Conservation (phyloP, 176 grass and related monocot genomes). For the Zea mays region Zm-B73-REFERENCE-NAM-5.0 NC_050098.1:5374001-5374500, state of each 20-base stretch:
- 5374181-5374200: too few species aligned
- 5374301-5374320: background rate
- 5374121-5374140: slow-evolving; percentile 47
- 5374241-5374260: background rate
- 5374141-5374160: background rate
- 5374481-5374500: too few species aligned
- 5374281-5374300: background rate
- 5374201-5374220: background rate
- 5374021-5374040: background rate
- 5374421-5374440: background rate
- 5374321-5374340: slow-evolving; percentile 41
- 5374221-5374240: slow-evolving; percentile 38
- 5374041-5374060: slow-evolving; percentile 21
- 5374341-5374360: slow-evolving; percentile 38
- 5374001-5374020: background rate
- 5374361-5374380: background rate
- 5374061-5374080: slow-evolving; percentile 94
- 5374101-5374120: slow-evolving; percentile 49
- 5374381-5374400: background rate
- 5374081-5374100: slow-evolving; percentile 86
- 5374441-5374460: background rate
- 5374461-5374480: background rate
- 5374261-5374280: slow-evolving; percentile 6
- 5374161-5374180: too few species aligned
- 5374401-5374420: background rate